A percentile compares a stretch with the other conserved stretches of the same genome.
phyloP scores from a whole-genome alignment of 345 rosid species.

The Citrus inodora region DNA sequence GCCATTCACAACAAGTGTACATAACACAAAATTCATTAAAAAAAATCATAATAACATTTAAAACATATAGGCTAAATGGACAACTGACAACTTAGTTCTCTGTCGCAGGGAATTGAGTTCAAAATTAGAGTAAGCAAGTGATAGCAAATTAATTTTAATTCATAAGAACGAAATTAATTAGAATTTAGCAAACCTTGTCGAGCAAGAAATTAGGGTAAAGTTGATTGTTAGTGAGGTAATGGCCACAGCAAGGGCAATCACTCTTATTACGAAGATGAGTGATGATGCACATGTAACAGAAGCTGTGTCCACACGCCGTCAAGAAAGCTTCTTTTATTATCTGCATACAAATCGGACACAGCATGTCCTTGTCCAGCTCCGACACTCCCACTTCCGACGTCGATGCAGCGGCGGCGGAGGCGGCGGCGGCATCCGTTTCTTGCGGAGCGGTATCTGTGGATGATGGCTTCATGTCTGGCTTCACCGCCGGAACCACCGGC shows the following conservation, averaged over 20 bases:
- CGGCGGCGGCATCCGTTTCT: constrained; percentile 20
- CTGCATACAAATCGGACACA: constrained; percentile 98
- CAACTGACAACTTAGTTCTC: not conserved
- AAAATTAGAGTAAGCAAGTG: not conserved
- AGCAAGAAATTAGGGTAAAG: constrained; percentile 88
- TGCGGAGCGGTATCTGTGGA: constrained; percentile 14
- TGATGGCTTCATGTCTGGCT: constrained; percentile 36
- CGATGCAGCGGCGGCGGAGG: constrained; percentile 14
- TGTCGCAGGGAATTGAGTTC: not conserved
- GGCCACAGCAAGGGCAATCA: constrained; percentile 94
- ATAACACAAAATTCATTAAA: no score
- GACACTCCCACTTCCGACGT: constrained; percentile 16
- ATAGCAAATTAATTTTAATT: not conserved
- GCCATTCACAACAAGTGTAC: not conserved
- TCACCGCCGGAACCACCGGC: constrained; percentile 63
- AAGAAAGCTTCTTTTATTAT: constrained; percentile 90
- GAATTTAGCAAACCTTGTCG: constrained; percentile 57
- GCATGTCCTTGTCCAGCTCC: constrained; percentile 71
- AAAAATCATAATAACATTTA: not conserved
- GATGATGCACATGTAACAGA: constrained; percentile 93
- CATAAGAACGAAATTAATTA: not conserved
- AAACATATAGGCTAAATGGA: not conserved
- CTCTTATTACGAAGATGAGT: constrained; percentile 91
- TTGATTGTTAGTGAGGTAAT: constrained; percentile 68
- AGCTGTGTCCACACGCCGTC: constrained; percentile 96